phyloP scores from a whole-genome alignment of 1,284 basidiomycete species.

The Sporisorium graminicola region DNA sequence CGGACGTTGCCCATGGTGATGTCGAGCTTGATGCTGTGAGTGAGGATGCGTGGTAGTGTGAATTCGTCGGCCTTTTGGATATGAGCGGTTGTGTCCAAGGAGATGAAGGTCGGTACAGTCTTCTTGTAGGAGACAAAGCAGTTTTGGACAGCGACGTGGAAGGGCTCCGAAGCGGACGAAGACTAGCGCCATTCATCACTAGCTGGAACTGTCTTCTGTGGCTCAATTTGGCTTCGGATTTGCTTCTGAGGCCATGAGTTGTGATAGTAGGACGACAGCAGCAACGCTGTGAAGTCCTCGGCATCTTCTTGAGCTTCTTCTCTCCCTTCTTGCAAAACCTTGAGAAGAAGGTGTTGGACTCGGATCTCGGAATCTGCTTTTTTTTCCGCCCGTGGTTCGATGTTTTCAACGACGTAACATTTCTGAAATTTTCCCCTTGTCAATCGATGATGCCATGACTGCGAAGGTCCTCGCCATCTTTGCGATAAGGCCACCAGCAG shows the following conservation, averaged over 20 bases:
- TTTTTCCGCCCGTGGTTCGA: too few species aligned
- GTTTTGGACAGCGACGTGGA: not conserved
- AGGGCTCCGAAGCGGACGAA: conserved; percentile 5
- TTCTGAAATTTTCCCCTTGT: not conserved
- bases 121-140: conserved; percentile 1
- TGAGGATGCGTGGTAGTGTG: not conserved
- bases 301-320: not conserved
- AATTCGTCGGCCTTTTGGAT: not conserved
- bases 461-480: conserved; percentile 39
- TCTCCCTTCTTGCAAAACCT: conserved; percentile 9
- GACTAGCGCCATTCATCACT: conserved; percentile 5
- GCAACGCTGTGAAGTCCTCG: not conserved
- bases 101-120: not conserved
- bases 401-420: not conserved
- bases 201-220: not conserved
- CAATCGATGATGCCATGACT: conserved; percentile 42
- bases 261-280: not conserved
- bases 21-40: not conserved
- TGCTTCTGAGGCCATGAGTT: not conserved
- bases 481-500: conserved; percentile 19
- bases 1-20: not conserved
- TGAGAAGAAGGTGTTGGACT: conserved; percentile 36
- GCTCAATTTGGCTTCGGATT: not conserved
- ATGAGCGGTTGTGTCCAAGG: not conserved
- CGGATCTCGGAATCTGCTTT: conserved; percentile 31